These are phyloP conservation scores for Plasmodium inui DNA, from an alignment of 169 alveolate genomes.

Conservation along the genomic window DNA sequence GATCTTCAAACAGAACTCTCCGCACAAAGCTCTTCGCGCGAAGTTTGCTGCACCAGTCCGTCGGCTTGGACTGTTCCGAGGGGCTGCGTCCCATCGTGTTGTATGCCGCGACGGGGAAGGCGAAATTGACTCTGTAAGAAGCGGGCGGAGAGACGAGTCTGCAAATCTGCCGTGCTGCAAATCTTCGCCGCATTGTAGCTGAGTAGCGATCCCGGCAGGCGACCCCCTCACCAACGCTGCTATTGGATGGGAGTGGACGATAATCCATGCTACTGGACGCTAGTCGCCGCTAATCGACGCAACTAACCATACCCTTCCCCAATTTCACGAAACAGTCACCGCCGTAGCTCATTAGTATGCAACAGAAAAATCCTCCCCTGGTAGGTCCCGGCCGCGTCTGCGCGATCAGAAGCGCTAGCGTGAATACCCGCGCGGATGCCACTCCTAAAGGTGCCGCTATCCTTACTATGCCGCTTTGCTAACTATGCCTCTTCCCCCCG, in stretches of 20 bases:
- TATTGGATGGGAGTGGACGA: no score
- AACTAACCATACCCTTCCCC: not conserved
- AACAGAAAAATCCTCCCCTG: conserved; percentile 47
- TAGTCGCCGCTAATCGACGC: not conserved
- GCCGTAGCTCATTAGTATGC: conserved; percentile 34
- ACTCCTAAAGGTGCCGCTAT: not conserved
- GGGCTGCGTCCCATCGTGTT: not conserved
- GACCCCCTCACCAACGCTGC: not conserved
- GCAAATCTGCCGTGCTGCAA: no score
- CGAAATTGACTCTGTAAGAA: not conserved
- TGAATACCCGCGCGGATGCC: not conserved
- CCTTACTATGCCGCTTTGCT: not conserved
- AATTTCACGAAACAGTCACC: not conserved
- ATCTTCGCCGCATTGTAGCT: no score
- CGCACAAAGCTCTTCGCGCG: not conserved
- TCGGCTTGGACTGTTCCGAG: not conserved
- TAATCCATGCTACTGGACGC: no score
- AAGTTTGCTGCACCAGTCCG: not conserved
- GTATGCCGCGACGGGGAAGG: not conserved
- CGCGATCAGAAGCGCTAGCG: not conserved
- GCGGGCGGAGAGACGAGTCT: not conserved
- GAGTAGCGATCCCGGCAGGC: not conserved
- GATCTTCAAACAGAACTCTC: no score
- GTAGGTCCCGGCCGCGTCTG: not conserved
- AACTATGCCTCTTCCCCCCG: not conserved